Evolutionary conservation across 257 asterid species (phyloP).

Genomic region (Petunia axillaris): DNA sequence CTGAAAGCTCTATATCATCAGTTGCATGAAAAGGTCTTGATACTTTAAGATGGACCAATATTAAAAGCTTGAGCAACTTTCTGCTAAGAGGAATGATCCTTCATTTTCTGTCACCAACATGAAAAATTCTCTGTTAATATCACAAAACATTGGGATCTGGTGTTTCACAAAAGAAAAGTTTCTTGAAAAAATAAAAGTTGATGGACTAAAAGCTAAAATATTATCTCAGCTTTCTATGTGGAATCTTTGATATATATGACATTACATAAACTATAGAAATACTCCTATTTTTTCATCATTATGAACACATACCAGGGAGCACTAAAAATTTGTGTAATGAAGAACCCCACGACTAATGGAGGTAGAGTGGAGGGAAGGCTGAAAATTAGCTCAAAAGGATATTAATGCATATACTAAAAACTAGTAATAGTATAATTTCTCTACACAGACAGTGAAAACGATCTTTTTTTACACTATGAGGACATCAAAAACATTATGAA

Average conservation of each 20-base stretch:
- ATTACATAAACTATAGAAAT: constrained; percentile 29
- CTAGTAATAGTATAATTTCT: too few relatives aligned
- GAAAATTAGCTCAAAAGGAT: neutral
- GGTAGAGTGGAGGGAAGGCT: neutral
- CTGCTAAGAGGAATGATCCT: constrained; percentile 33
- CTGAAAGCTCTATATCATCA: constrained; percentile 12
- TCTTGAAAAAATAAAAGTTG: constrained; percentile 5
- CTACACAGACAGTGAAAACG: too few relatives aligned
- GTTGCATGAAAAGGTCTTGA: neutral
- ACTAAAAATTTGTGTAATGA: neutral
- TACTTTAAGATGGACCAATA: constrained; percentile 22
- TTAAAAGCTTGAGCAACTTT: constrained; percentile 36
- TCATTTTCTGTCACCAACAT: constrained; percentile 47
- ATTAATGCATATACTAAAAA: neutral
- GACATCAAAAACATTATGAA: too few relatives aligned
- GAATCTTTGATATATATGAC: constrained; percentile 37
- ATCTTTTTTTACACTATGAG: too few relatives aligned
- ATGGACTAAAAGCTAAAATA: constrained; percentile 23
- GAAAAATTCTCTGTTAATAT: constrained; percentile 32
- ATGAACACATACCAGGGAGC: constrained; percentile 33
- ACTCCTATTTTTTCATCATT: constrained; percentile 27
- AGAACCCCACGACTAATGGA: neutral
- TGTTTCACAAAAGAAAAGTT: constrained; percentile 28
- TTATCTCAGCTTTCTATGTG: constrained; percentile 46
- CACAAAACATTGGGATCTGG: constrained; percentile 55